Percentiles rank a stretch among this genome's conserved stretches.
Evolutionary conservation across 768 basidiomycete genomes (phyloP).

Genomic region (Lactarius tabidus): DNA sequence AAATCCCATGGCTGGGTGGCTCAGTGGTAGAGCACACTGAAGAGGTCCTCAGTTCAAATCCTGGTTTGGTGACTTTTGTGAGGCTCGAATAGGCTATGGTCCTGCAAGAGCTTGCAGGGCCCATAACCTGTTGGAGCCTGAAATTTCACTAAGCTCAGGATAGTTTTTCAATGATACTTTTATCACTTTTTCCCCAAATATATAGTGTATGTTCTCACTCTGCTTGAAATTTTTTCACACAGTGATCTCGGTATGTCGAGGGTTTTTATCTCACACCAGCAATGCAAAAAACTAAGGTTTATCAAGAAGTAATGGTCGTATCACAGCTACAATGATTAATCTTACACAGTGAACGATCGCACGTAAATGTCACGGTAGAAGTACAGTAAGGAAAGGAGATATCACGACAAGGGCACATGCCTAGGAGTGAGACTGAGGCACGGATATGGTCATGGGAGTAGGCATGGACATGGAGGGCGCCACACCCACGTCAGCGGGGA

Average conservation of each 20-base stretch:
- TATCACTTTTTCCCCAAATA: too few species aligned
- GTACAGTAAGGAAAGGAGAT: background rate
- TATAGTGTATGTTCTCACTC: too few species aligned
- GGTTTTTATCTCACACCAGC: background rate
- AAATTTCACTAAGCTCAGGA: too few species aligned
- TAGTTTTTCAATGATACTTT: too few species aligned
- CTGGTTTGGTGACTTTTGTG: too few species aligned
- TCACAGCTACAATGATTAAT: background rate
- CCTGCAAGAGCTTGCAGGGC: too few species aligned
- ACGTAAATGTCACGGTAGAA: background rate
- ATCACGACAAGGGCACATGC: background rate
- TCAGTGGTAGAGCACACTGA: too few species aligned
- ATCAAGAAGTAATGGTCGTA: background rate
- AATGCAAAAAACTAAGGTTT: background rate
- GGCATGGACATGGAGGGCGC: background rate
- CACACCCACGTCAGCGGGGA: background rate
- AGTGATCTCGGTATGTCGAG: background rate
- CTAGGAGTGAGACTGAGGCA: background rate
- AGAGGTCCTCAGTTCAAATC: too few species aligned
- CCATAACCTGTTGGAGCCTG: too few species aligned
- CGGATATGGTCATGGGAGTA: background rate
- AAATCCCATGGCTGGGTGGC: too few species aligned
- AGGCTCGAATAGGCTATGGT: too few species aligned
- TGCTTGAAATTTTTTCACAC: background rate
- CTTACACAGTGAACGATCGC: background rate